phyloP scores from a whole-genome alignment of 192 early-diverging fungal genomes.

The Oehlia diaphana region DNA sequence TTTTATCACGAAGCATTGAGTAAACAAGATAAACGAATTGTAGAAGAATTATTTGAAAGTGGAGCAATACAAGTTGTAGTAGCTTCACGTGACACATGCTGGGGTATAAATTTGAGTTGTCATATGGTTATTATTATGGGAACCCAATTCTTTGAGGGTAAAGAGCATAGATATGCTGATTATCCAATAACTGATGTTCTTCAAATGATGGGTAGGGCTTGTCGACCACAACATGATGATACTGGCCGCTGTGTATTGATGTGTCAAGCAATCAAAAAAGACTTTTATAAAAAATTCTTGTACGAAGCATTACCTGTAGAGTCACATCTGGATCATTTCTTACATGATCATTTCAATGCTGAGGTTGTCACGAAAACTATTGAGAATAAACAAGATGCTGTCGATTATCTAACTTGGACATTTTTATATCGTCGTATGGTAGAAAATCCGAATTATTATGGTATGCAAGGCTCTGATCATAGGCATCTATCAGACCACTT shows the following conservation, averaged over 20 bases:
- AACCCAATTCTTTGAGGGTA: constrained; percentile 91
- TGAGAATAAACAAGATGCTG: constrained; percentile 96
- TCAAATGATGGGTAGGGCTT: constrained; percentile 98
- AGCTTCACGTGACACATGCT: constrained; percentile 88
- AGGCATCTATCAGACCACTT: constrained; percentile 90
- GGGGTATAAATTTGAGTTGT: constrained; percentile 81
- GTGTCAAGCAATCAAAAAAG: constrained; percentile 93
- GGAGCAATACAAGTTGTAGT: constrained; percentile 89
- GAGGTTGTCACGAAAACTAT: constrained; percentile 95
- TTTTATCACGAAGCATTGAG: constrained; percentile 91
- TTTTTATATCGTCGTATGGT: constrained; percentile 95
- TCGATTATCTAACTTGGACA: constrained; percentile 99
- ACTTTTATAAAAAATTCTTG: constrained; percentile 97
- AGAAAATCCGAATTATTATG: constrained; percentile 97
- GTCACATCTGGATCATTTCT: constrained; percentile 87
- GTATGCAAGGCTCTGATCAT: constrained; percentile 81
- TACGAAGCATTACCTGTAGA: constrained; percentile 96
- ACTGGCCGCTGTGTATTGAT: constrained; percentile 86
- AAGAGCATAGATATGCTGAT: constrained; percentile 95
- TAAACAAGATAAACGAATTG: constrained; percentile 68
- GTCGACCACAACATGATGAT: constrained; percentile 60
- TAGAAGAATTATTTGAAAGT: constrained; percentile 70
- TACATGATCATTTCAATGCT: constrained; percentile 98
- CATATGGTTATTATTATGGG: constrained; percentile 95
- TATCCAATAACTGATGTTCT: constrained; percentile 94